Evolutionary conservation across 2,329 filamentous ascomycete genomes (phyloP).

Genomic region (Ilyonectria destructans): DNA sequence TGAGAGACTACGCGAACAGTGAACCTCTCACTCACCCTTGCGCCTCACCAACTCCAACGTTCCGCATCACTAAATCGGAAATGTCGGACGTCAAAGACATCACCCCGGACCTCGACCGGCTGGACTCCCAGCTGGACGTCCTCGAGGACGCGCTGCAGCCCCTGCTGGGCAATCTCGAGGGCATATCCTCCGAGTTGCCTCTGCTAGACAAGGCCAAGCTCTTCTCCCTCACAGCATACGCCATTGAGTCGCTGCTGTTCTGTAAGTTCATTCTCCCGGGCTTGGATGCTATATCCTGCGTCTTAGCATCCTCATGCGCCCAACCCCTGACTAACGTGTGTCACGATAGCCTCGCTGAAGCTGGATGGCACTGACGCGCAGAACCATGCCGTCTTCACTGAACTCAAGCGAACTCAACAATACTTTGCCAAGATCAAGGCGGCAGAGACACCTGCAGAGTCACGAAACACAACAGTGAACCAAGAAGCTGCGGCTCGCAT

Average conservation of each 20-base stretch:
- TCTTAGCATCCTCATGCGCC: not conserved
- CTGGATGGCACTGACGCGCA: conserved; percentile 87
- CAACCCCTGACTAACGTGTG: conserved; percentile 5
- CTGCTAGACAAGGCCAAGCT: conserved; percentile 97
- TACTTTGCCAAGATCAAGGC: conserved; percentile 95
- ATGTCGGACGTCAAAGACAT: conserved; percentile 70
- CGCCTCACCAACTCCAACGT: conserved; percentile 20
- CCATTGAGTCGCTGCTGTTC: conserved; percentile 92
- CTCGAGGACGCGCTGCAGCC: conserved; percentile 83
- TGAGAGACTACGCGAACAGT: conserved; percentile 41
- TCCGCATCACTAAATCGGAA: conserved; percentile 14
- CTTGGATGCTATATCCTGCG: not conserved
- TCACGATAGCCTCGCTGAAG: conserved; percentile 75
- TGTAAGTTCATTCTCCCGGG: conserved; percentile 65
- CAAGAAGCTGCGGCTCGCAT: conserved; percentile 86
- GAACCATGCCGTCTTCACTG: conserved; percentile 86
- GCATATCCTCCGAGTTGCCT: conserved; percentile 83
- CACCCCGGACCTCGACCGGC: conserved; percentile 78
- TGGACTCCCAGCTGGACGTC: conserved; percentile 85
- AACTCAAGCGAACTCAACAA: conserved; percentile 88
- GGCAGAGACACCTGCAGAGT: conserved; percentile 74
- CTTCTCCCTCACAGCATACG: conserved; percentile 89
- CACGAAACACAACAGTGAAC: conserved; percentile 73
- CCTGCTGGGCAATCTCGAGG: conserved; percentile 78
- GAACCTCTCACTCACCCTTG: conserved; percentile 25